A percentile compares a stretch with the other conserved stretches of the same genome.
phyloP scores from a whole-genome alignment of 371 early-diverging fungal species.

The Mortierella sp. region DNA sequence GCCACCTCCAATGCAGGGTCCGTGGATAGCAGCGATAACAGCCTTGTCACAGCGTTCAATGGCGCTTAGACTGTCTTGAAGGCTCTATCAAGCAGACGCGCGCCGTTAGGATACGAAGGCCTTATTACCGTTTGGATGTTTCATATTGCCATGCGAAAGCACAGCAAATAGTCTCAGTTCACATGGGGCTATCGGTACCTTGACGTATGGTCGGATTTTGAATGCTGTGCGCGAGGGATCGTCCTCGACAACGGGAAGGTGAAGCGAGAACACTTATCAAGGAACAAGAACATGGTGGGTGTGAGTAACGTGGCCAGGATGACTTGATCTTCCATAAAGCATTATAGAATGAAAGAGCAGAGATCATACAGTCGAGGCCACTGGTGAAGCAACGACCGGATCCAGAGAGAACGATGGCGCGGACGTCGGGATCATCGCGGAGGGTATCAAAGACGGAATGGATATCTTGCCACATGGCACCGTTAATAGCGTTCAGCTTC shows the following conservation, averaged over 20 bases:
- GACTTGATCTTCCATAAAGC: background rate
- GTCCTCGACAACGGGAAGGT: constrained; percentile 35
- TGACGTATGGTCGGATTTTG: constrained; percentile 47
- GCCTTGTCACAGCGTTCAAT: constrained; percentile 90
- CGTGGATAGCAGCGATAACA: constrained; percentile 91
- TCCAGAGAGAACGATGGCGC: constrained; percentile 80
- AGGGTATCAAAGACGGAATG: constrained; percentile 54
- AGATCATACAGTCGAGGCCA: constrained; percentile 86
- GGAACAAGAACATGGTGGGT: background rate
- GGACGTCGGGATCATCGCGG: constrained; percentile 70
- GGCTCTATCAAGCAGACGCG: constrained; percentile 36
- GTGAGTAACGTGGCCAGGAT: background rate
- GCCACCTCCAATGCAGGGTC: constrained; percentile 91
- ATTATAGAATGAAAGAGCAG: background rate
- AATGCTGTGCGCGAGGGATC: constrained; percentile 49
- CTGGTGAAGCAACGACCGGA: constrained; percentile 86
- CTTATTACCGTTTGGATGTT: too few species aligned
- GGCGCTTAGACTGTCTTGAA: constrained; percentile 77
- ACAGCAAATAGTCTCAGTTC: too few species aligned
- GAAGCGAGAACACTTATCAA: constrained; percentile 34
- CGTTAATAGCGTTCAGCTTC: constrained; percentile 84
- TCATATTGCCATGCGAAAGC: too few species aligned
- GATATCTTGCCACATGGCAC: constrained; percentile 41
- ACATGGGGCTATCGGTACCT: too few species aligned
- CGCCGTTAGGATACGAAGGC: background rate